These are phyloP conservation scores for Xylaria sp. DNA, from an alignment of 2,329 filamentous ascomycete genomes.

Conservation along the genomic window DNA sequence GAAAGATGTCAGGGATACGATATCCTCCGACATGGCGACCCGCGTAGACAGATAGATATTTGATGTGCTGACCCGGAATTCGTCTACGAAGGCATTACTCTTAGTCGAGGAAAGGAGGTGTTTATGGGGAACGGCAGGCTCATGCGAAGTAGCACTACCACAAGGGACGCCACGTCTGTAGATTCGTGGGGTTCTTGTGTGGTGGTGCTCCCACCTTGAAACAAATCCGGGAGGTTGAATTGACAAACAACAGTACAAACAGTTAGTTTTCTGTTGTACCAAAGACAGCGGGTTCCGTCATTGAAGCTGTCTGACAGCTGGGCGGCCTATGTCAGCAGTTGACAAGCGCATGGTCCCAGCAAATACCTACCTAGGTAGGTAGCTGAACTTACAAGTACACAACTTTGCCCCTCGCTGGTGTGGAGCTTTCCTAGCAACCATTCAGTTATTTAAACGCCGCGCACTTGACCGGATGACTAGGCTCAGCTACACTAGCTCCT, in stretches of 20 bases:
- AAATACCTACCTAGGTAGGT: no score
- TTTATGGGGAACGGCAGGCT: neutral
- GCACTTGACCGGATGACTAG: slow-evolving; percentile 31
- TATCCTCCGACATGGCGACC: slow-evolving; percentile 54
- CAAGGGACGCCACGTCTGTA: slow-evolving; percentile 13
- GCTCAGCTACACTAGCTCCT: neutral
- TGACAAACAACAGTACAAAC: neutral
- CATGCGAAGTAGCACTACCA: slow-evolving; percentile 3
- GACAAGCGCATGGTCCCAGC: neutral
- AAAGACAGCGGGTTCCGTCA: slow-evolving; percentile 11
- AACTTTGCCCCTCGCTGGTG: slow-evolving; percentile 3
- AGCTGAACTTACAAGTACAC: no score
- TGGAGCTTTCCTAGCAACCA: neutral
- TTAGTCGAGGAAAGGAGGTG: neutral
- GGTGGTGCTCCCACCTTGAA: slow-evolving; percentile 5
- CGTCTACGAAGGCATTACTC: slow-evolving; percentile 34
- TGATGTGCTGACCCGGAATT: slow-evolving; percentile 17
- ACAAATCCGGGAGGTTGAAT: neutral
- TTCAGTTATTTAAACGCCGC: no score
- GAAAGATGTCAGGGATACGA: slow-evolving; percentile 79
- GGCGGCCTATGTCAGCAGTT: neutral
- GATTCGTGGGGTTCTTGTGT: slow-evolving; percentile 5
- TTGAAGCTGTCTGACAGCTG: slow-evolving; percentile 5
- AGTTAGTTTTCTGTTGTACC: neutral
- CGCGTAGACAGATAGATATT: slow-evolving; percentile 18